Conservation (phyloP, 352 stramenopile species). For the Blastocystis sp. region DNA sequence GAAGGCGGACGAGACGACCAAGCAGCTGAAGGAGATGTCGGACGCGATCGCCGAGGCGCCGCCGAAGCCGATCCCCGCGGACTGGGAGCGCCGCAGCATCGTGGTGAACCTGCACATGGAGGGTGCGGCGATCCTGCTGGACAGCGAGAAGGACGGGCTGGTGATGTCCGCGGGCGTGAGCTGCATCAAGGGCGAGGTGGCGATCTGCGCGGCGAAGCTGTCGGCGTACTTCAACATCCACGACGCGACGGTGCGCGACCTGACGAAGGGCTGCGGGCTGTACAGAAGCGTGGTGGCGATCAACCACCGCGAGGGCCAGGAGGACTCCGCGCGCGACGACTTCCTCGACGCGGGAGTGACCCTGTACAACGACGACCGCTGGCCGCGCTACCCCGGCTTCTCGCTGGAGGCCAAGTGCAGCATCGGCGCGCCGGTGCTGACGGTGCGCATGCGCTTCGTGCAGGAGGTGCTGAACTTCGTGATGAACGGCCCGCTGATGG, state of each 20-base stretch:
- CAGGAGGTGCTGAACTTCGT: conserved; percentile 66
- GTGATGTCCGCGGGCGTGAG: conserved; percentile 41
- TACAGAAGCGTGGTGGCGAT: conserved; percentile 48
- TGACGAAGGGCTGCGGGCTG: conserved; percentile 34
- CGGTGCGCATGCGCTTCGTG: conserved; percentile 62
- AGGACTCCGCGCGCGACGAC: conserved; percentile 1
- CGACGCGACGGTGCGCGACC: conserved; percentile 25
- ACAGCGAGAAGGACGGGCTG: conserved; percentile 29
- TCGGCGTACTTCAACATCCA: conserved; percentile 39
- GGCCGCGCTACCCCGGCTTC: conserved; percentile 40
- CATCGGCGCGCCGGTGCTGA: conserved; percentile 57
- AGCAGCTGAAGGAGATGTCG: conserved; percentile 66
- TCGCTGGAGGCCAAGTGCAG: conserved; percentile 37
- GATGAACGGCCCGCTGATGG: conserved; percentile 44
- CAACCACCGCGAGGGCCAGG: not conserved
- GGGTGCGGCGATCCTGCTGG: conserved; percentile 3
- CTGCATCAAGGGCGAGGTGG: conserved; percentile 4
- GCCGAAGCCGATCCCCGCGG: conserved; percentile 54
- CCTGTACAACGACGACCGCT: conserved; percentile 64
- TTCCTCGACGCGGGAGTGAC: conserved; percentile 45
- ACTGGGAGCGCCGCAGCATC: conserved; percentile 59
- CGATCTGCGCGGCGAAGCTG: conserved; percentile 51
- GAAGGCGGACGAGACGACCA: conserved; percentile 64
- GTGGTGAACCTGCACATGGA: conserved; percentile 43
- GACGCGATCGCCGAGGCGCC: conserved; percentile 23